Base-by-base conservation (phyloP, 2,329 filamentous ascomycete species). In the Aspergillus tubingensis region DNA sequence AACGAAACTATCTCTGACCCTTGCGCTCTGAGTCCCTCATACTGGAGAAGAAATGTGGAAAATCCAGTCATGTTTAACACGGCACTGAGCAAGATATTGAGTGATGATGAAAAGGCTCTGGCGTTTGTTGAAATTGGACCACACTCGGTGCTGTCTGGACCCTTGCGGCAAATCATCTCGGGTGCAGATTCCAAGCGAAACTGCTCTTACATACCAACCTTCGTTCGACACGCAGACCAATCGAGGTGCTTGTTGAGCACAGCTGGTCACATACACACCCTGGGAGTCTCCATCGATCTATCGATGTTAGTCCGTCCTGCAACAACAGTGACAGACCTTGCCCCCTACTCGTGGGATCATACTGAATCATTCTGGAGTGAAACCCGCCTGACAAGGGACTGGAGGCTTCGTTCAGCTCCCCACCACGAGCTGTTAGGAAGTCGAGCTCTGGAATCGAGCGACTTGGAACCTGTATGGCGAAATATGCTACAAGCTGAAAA, bases 381-480 rank as follows among this genome's bases (percentile, higher is more conserved):
- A 56, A 63, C 30, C 8, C 57, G 69, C 3, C 32, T 65, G 2
- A 62, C 58, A 10, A 54, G 55, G 25, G 66, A 68, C 19, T 70
- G 64, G 64, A 50, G 70, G 21, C 47, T 57, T 15, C 52, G 61
- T 8, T 25, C 56, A 13, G 59, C 59, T 43, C 53, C 61, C 1
- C 52, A 59, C 50, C 70, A 75, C 54, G 66, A 70, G 23, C 61
- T 76, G 7, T 55, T 76, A 0, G 74, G 74, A 0, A 51, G 43
- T 1, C 71, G 71, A 0, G 61, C 70, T 19, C 61, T 69, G 5
- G 77, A 77, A 61, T 63, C 66, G 19, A 57, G 62, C 7, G 61
- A 66, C 10, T 32, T 71, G 1, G 68, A 77, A 8, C 79, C 79
- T 0, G 54, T 61, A 0, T 85, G 79, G 78, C 67, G 79, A 1